Evolutionary conservation across 2,329 filamentous ascomycete genomes (phyloP), one percentile per base, ranked within the genome.

Genomic region (Colletotrichum godetiae): DNA sequence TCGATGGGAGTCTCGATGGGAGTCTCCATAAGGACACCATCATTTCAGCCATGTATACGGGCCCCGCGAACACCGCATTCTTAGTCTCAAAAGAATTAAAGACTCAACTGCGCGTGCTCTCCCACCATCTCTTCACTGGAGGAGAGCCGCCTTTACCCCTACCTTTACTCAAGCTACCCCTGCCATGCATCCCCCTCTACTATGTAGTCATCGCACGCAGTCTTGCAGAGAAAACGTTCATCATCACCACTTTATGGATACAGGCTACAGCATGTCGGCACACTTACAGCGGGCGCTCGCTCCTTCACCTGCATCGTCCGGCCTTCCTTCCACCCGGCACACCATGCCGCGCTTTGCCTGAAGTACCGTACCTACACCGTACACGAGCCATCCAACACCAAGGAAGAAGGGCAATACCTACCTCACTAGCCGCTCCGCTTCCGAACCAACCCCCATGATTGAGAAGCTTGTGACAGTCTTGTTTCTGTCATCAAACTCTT

Each of bases 401-500:
- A 15, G 15, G 37, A 13, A 15, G 42, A n/a, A n/a, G 42, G 42
- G 15, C 37, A 37, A 37, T n/a, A n/a, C n/a, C n/a, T n/a, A 37
- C 31, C 15, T 31, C 58, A 22, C 15, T 49, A 42, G 37, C 65
- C 65, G 19, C n/a, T 33, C 19, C 49, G 29, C 57, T 56, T 42
- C 27, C 56, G 15, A 42, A 6, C 35, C 49, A 35, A 22, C n/a
- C 37, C 35, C 49, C 22, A 53, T 13, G 46, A 49, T 53, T 19
- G 24, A 49, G 37, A 42, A 49, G 67, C 56, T 55, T 73, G 67
- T 73, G 70, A 73, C 70, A 65, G 15, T 52, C 46, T 61, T 70
- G 60, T 57, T 73, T 65, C 70, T 73, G 70, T 73, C 67, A 73
- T 24, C 42, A 62, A 24, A 52, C 24, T n/a, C 63, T 53, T 56